Evolutionary conservation across 164 flowering plant genomes (phyloP), one percentile per base, ranked within the genome.

Genomic region (Tetrastigma voinierianum): DNA sequence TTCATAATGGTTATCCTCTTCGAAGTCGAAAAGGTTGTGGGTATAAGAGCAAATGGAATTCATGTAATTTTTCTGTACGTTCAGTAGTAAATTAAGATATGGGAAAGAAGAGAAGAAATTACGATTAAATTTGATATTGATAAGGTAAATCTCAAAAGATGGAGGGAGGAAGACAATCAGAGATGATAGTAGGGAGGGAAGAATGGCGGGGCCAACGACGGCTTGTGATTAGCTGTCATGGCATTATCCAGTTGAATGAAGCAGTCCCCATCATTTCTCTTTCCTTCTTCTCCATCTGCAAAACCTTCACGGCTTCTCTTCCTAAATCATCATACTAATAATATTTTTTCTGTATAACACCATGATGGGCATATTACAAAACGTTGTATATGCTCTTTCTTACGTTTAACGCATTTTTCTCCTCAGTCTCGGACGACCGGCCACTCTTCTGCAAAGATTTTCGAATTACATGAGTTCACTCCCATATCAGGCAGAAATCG

Each of bases 371-470:
- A 70, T 65, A 51, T 9, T 32, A 0, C 53, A n/a, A 2, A 45
- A 32, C 6, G 54, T 54, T 48, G 3, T 58, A 46, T 62, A 48
- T 32, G 24, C 59, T 17, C 55, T 67, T 57, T 32, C 11, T 49
- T 68, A 2, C 65, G 15, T 46, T 9, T 75, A 58, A 55, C 6
- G 70, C 75, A 46, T 66, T 57, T 7, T 65, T 70, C 17, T 43
- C 64, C 18, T 24, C 66, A 12, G 84, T 76, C 46, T 67, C 1
- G 86, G 74, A 0, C 73, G 87, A 51, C 93, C 90, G 0, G 93
- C 97, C 48, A 87, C 94, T 9, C 91, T 93, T 64, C 76, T 73
- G 5, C 75, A 88, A n/a, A 46, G 98, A 93, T 64, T 91, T 93
- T 64, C 74, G 67, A 9, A 65, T 88, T 73, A 85, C 97, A 0